Conservation (phyloP, 1,284 basidiomycete genomes). For the Ganoderma lucidum region DNA sequence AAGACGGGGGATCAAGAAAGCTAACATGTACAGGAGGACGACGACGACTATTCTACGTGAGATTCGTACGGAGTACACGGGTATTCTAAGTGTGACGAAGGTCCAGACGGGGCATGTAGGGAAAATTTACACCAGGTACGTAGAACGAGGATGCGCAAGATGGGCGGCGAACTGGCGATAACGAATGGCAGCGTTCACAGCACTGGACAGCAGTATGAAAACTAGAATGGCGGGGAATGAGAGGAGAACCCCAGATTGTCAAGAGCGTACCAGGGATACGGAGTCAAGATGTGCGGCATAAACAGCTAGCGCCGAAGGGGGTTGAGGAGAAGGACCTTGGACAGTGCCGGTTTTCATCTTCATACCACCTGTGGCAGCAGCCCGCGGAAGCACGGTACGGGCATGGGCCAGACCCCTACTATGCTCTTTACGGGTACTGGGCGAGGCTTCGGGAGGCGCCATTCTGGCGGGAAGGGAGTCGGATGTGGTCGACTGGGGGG, state of each 20-base stretch:
- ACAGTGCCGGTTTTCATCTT: background rate
- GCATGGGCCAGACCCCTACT: background rate
- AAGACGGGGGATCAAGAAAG: background rate
- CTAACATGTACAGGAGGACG: background rate
- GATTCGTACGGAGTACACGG: background rate
- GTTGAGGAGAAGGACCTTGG: background rate
- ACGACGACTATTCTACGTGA: background rate
- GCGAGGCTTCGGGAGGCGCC: background rate
- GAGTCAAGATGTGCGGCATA: background rate
- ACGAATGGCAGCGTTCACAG: background rate
- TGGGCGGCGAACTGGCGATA: background rate
- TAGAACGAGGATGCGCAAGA: background rate
- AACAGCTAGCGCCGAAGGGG: background rate
- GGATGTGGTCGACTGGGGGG: background rate
- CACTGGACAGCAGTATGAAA: background rate
- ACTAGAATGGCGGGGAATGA: background rate
- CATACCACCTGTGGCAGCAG: background rate
- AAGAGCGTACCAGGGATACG: background rate
- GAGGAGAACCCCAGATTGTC: background rate
- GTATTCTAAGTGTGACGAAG: background rate
- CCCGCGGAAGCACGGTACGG: background rate
- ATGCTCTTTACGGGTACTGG: background rate
- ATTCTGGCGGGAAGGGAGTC: background rate
- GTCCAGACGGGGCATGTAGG: background rate
- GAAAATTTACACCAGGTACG: background rate